These are phyloP conservation scores for Przewalskia tangutica DNA, from an alignment of 257 asterid species.

Conservation along the genomic window DNA sequence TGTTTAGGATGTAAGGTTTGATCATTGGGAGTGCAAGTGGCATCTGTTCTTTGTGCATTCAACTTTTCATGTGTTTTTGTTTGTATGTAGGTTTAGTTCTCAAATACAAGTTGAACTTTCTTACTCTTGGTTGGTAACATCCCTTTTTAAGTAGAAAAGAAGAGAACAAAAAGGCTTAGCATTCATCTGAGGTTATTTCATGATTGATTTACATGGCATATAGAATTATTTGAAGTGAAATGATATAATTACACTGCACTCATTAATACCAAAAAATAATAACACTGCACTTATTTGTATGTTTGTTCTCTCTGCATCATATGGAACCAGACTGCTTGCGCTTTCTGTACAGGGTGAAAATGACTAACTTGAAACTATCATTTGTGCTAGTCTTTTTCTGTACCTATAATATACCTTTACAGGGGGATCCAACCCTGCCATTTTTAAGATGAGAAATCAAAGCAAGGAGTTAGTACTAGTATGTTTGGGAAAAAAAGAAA, in stretches of 20 bases:
- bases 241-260: neutral
- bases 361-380: neutral
- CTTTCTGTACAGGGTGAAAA: slow-evolving; percentile 6
- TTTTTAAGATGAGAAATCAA: slow-evolving; percentile 7
- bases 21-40: neutral
- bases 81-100: neutral
- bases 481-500: neutral
- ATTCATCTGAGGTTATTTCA: neutral
- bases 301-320: neutral
- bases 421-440: slow-evolving; percentile 94
- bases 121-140: neutral
- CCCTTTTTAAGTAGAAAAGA: neutral
- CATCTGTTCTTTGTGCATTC: neutral
- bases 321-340: neutral
- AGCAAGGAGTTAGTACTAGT: neutral
- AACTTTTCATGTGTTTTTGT: neutral
- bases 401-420: slow-evolving; percentile 23
- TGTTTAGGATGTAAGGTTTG: no score
- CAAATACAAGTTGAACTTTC: neutral
- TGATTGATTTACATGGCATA: neutral
- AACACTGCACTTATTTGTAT: neutral
- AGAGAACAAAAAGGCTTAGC: neutral
- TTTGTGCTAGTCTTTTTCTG: neutral
- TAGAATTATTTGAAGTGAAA: neutral
- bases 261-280: neutral